phyloP scores from a whole-genome alignment of 1,284 basidiomycete species.

The Apiotrichum sp. region DNA sequence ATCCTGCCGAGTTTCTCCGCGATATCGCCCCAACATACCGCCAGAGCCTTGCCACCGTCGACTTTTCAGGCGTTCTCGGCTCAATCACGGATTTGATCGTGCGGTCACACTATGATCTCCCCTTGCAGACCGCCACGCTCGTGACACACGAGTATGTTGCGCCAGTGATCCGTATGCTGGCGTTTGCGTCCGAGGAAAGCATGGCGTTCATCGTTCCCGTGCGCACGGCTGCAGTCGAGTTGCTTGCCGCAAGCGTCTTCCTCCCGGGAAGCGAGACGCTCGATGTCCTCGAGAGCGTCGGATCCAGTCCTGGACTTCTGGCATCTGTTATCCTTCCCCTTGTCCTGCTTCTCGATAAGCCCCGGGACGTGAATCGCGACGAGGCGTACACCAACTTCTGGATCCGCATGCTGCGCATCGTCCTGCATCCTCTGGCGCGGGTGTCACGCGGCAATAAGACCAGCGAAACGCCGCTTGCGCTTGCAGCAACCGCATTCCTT shows the following conservation, averaged over 20 bases:
- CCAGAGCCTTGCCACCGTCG: constrained; percentile 53
- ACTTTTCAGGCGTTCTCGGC: constrained; percentile 61
- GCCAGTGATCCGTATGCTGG: constrained; percentile 55
- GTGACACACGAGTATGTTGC: constrained; percentile 58
- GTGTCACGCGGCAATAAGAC: constrained; percentile 47
- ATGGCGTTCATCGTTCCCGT: constrained; percentile 52
- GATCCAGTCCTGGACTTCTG: constrained; percentile 56
- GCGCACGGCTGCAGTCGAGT: constrained; percentile 52
- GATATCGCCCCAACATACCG: constrained; percentile 58
- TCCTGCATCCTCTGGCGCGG: constrained; percentile 41
- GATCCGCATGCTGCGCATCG: constrained; percentile 60
- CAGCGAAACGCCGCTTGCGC: constrained; percentile 8
- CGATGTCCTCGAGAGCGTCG: constrained; percentile 55
- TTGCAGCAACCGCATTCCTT: constrained; percentile 43
- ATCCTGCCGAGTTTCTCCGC: constrained; percentile 54
- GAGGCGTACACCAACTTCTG: constrained; percentile 54
- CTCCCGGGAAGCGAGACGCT: constrained; percentile 55
- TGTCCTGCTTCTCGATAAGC: constrained; percentile 54
- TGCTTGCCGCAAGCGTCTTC: constrained; percentile 56
- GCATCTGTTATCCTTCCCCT: constrained; percentile 58
- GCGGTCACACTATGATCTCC: constrained; percentile 53
- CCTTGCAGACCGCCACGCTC: constrained; percentile 53
- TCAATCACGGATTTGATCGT: constrained; percentile 53
- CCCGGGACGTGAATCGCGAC: constrained; percentile 51
- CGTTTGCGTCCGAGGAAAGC: constrained; percentile 53